A percentile compares a stretch with the other conserved stretches of the same genome.
Conservation (phyloP, 305 asterid genomes). For the Fraxinus paxiana region DNA sequence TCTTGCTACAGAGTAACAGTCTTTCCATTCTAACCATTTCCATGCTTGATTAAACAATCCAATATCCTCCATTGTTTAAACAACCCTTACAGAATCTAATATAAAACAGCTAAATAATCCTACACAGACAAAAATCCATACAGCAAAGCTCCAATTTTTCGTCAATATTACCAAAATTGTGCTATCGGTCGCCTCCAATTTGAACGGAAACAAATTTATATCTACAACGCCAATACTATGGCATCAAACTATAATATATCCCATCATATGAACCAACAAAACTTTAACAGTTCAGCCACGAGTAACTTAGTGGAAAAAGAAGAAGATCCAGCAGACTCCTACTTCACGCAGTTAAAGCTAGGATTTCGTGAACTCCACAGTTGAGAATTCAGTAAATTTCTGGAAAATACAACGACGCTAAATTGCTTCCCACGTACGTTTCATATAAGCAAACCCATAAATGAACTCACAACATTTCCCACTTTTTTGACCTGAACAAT, state of each 20-base stretch:
- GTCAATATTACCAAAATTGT: slow-evolving; percentile 20
- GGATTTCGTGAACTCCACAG: slow-evolving; percentile 36
- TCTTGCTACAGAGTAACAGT: slow-evolving; percentile 59
- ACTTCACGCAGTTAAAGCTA: slow-evolving; percentile 38
- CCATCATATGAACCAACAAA: slow-evolving; percentile 23
- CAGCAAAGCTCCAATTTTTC: slow-evolving; percentile 17
- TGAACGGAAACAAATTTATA: slow-evolving; percentile 26
- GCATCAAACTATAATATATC: slow-evolving; percentile 28
- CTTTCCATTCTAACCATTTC: slow-evolving; percentile 85
- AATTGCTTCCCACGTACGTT: slow-evolving; percentile 84
- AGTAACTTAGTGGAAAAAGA: slow-evolving; percentile 24
- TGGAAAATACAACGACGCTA: slow-evolving; percentile 27
- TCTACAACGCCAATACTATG: slow-evolving; percentile 24
- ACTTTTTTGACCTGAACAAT: slow-evolving; percentile 52
- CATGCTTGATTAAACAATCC: slow-evolving; percentile 85
- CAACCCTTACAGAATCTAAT: slow-evolving; percentile 21
- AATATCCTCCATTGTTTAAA: slow-evolving; percentile 85
- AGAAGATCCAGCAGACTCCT: slow-evolving; percentile 63
- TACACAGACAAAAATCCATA: slow-evolving; percentile 18
- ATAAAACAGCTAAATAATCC: slow-evolving; percentile 28
- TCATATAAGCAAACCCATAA: slow-evolving; percentile 53
- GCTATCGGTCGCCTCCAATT: slow-evolving; percentile 20
- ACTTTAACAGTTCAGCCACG: slow-evolving; percentile 19
- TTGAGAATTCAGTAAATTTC: slow-evolving; percentile 32
- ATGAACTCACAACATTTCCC: slow-evolving; percentile 51